Evolutionary conservation across 768 basidiomycete genomes (phyloP).

Genomic region (Suillus bovinus): DNA sequence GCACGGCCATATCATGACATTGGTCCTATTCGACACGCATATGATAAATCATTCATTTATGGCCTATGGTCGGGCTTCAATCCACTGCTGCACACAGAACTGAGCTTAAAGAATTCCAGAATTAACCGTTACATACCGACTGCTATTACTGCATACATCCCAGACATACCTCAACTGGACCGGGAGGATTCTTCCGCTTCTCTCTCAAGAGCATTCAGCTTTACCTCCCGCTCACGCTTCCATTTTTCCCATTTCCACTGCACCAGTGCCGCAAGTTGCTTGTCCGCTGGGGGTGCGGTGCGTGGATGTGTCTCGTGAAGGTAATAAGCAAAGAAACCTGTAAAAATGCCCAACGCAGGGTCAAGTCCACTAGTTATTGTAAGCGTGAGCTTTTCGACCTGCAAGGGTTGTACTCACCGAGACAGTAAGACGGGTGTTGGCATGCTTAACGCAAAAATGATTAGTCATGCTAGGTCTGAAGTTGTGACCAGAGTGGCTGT

Average conservation of each 20-base stretch:
- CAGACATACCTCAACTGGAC: background rate
- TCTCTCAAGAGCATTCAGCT: slow-evolving; percentile 10
- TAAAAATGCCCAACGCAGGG: slow-evolving; percentile 73
- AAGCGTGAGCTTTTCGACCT: slow-evolving; percentile 10
- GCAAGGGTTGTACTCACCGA: slow-evolving; percentile 24
- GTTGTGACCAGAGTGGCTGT: background rate
- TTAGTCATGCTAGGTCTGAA: background rate
- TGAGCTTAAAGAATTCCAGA: background rate
- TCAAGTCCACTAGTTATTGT: slow-evolving; percentile 56
- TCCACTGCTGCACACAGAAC: background rate
- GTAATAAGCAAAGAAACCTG: slow-evolving; percentile 76
- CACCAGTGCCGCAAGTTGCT: slow-evolving; percentile 54
- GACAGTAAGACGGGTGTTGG: slow-evolving; percentile 41
- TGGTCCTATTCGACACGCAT: background rate
- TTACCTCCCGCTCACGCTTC: slow-evolving; percentile 17
- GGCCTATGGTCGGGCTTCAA: too few species aligned
- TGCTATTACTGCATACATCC: too few species aligned
- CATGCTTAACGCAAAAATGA: slow-evolving; percentile 28
- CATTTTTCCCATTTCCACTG: slow-evolving; percentile 67
- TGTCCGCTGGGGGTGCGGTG: slow-evolving; percentile 56
- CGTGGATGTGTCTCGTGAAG: slow-evolving; percentile 82
- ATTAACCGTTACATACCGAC: slow-evolving; percentile 1
- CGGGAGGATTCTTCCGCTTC: slow-evolving; percentile 1
- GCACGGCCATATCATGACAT: background rate
- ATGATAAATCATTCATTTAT: background rate